phyloP scores from a whole-genome alignment of 345 rosid genomes.

The Kandelia obovata region DNA sequence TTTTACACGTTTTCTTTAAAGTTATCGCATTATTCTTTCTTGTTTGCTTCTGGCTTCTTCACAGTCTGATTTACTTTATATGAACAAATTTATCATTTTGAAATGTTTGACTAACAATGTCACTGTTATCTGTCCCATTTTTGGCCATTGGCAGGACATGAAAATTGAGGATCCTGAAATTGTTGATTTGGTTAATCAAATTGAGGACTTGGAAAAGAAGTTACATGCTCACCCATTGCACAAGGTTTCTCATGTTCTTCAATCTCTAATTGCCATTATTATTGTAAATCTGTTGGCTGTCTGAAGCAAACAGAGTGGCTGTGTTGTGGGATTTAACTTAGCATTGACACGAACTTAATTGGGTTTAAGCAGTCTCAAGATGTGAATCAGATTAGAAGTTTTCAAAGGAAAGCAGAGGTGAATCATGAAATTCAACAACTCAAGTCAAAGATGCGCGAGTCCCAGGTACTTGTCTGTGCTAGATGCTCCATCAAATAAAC shows the following conservation, averaged over 20 bases:
- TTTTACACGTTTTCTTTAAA: neutral
- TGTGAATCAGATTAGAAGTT: slow-evolving; percentile 68
- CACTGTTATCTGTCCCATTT: neutral
- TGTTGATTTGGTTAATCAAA: slow-evolving; percentile 72
- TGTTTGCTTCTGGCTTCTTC: neutral
- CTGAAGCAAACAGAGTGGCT: neutral
- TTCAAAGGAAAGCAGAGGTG: slow-evolving; percentile 86
- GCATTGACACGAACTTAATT: neutral
- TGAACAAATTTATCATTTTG: neutral
- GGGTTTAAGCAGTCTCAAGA: slow-evolving; percentile 65
- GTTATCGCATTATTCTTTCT: too few relatives aligned
- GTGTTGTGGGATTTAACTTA: slow-evolving; percentile 3
- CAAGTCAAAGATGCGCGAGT: slow-evolving; percentile 91
- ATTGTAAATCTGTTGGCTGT: neutral
- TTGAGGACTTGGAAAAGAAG: slow-evolving; percentile 79
- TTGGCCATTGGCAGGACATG: slow-evolving; percentile 67
- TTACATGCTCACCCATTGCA: slow-evolving; percentile 79
- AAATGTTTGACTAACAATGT: neutral
- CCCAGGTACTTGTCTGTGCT: slow-evolving; percentile 60
- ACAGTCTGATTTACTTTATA: neutral
- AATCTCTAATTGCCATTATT: neutral
- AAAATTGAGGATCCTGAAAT: slow-evolving; percentile 85
- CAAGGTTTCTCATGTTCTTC: slow-evolving; percentile 51
- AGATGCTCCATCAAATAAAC: neutral
- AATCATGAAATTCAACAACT: slow-evolving; percentile 94